Evolutionary conservation across 495 filamentous ascomycete genomes (phyloP), one percentile per base, ranked within the genome.

Genomic region (Bombardia bombarda): DNA sequence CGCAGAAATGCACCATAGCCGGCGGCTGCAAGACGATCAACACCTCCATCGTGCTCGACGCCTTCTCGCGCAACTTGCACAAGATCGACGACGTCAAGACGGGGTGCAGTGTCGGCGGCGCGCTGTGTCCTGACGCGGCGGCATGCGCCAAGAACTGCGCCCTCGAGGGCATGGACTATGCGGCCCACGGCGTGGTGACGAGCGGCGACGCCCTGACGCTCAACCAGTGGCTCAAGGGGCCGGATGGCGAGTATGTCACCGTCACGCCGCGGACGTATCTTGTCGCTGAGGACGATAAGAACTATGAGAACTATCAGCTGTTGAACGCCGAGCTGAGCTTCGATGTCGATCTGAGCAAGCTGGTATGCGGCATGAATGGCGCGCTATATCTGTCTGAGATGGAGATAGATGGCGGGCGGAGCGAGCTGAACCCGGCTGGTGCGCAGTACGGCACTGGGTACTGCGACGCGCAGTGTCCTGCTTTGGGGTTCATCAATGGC

Each of bases 391-490:
- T 86, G 5, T 68, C 75, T 3, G 58, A 74, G 50, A 86, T 87
- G 83, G 72, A 80, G 32, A 56, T 69, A 8, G 73, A 75, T 36
- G 83, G 83, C 55, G 82, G 77, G 17, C 61, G 72, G 24, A 70
- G 67, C 50, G 49, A 66, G 0, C 57, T 63, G 35, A 87, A 87
- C 68, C 72, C 73, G 30, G 83, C 82, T 4, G 83, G 83, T 31
- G 82, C 83, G 33, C 67, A 66, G 37, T 85, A 83, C 42, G 83
- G 83, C n/a, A 84, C 83, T 0, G 83, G 83, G 0, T 87, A 87
- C 58, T 87, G 83, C 49, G 83, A 87, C 58, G 76, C 81, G 10
- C 82, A 86, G 58, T 87, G 83, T 51, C 75, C 76, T 1, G 66
- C 66, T 12, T 54, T 81, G 40, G 79, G 78, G 48, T 87, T 86